Base-by-base conservation (phyloP, 1,284 basidiomycete species). In the Cystobasidium sp. region DNA sequence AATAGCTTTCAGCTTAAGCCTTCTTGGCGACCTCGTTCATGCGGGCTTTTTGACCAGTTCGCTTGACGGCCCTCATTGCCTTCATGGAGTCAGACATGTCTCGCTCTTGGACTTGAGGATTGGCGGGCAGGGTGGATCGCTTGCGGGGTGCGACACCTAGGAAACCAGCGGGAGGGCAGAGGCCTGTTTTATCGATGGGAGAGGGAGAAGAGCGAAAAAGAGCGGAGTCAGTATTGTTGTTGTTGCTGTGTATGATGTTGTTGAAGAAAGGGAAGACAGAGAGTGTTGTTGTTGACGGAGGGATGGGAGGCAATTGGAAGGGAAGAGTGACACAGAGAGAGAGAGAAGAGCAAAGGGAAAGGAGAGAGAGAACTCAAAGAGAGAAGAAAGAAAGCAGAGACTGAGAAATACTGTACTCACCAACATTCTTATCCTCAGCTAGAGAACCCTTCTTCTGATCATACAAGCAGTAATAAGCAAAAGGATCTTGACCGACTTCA, bases 81-180 rank as follows among this genome's bases (percentile, higher is more conserved):
- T 59, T 59, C 56, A 59, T 59, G 12, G 56, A 59, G 56, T 59
- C 56, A 39, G 56, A 59, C 56, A 59, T 41, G 56, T 59, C 56
- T 31, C 56, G 56, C 37, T 59, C 56, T n/a, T 59, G 37, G n/a
- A 59, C 56, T 41, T 59, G 37, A 59, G 56, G 14, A n/a, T 59
- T 31, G 16, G 39, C 37, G 14, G 56, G 56, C 12, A 59, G 31
- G 37, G 31, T 31, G 31, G 56, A 59, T 59, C 56, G 14, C 39
- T 59, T 59, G 31, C 56, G 56, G 56, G 39, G 56, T 5, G 56
- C 39, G 56, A 39, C 37, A 6, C 56, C 56, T 43, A 31, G 22
- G 56, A 59, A 41, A 9, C 56, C 39, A 18, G 8, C 5, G 18
- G 56, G 56, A 41, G 9, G 31, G 56, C 56, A 59, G 31, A 59